Conservation (phyloP, 192 early-diverging fungal genomes). For the Gamsiella multidivaricata region DNA sequence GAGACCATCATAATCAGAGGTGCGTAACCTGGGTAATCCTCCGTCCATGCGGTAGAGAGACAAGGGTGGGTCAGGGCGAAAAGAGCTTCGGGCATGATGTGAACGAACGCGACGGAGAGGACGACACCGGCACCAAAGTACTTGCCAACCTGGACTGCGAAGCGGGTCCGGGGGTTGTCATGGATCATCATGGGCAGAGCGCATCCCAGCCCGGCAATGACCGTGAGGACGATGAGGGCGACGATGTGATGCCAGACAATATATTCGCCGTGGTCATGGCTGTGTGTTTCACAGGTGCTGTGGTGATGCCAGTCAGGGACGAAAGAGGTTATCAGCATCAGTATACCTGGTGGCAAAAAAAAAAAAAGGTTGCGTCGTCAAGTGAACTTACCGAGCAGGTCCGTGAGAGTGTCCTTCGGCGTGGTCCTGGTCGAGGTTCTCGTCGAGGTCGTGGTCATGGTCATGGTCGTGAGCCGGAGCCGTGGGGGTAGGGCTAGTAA, state of each 20-base stretch:
- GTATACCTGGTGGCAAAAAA: too few species aligned
- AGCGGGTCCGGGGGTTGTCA: constrained; percentile 28
- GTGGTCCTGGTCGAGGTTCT: constrained; percentile 6
- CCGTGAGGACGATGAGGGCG: constrained; percentile 66
- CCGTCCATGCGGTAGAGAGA: constrained; percentile 61
- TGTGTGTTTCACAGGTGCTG: constrained; percentile 32
- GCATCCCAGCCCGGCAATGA: constrained; percentile 58
- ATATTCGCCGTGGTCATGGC: constrained; percentile 40
- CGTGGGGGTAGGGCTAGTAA: constrained; percentile 1
- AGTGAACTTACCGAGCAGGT: constrained; percentile 36
- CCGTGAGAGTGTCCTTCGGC: constrained; percentile 31
- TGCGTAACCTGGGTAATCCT: constrained; percentile 65
- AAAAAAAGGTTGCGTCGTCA: not conserved
- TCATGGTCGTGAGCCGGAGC: constrained; percentile 5
- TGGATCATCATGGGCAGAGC: constrained; percentile 58
- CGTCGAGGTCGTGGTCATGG: constrained; percentile 23
- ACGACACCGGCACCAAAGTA: constrained; percentile 74
- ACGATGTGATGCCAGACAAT: constrained; percentile 61
- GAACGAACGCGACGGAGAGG: constrained; percentile 80
- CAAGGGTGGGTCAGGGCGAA: constrained; percentile 68
- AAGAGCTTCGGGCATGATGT: constrained; percentile 76
- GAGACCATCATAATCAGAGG: constrained; percentile 76
- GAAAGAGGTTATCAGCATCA: too few species aligned
- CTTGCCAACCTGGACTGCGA: constrained; percentile 41
- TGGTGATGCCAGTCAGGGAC: too few species aligned